Evolutionary conservation across 345 rosid species (phyloP).

Genomic region (Dipteronia dyeriana): DNA sequence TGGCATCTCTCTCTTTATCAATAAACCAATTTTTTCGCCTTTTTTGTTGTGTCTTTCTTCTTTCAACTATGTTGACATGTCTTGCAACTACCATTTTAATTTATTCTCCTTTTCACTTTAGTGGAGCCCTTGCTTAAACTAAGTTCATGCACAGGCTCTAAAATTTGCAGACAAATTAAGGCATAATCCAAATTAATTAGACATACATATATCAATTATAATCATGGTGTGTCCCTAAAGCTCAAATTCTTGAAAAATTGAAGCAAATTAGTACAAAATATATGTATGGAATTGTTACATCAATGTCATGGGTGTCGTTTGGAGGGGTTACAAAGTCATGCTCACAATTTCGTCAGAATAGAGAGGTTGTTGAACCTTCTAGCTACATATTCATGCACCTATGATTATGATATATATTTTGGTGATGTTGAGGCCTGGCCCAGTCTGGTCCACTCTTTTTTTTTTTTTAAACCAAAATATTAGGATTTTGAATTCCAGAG

Average conservation of each 20-base stretch:
- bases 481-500: neutral
- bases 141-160: constrained; percentile 8
- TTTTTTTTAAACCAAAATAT: neutral
- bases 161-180: neutral
- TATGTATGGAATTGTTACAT: constrained; percentile 14
- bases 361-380: constrained; percentile 20
- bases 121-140: neutral
- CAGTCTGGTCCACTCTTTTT: neutral
- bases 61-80: neutral
- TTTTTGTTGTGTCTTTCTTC: neutral
- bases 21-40: too few species aligned
- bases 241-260: neutral
- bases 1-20: neutral
- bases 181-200: neutral
- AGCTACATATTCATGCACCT: constrained; percentile 27
- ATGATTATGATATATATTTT: neutral
- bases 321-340: constrained; percentile 27
- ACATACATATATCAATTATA: neutral
- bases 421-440: neutral
- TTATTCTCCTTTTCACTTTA: neutral
- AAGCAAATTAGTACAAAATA: neutral
- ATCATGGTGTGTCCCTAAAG: neutral
- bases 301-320: constrained; percentile 30
- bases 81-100: constrained; percentile 1
- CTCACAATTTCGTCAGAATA: constrained; percentile 21